Base-by-base conservation (phyloP, 2,329 filamentous ascomycete species). In the Fusarium sp. region DNA sequence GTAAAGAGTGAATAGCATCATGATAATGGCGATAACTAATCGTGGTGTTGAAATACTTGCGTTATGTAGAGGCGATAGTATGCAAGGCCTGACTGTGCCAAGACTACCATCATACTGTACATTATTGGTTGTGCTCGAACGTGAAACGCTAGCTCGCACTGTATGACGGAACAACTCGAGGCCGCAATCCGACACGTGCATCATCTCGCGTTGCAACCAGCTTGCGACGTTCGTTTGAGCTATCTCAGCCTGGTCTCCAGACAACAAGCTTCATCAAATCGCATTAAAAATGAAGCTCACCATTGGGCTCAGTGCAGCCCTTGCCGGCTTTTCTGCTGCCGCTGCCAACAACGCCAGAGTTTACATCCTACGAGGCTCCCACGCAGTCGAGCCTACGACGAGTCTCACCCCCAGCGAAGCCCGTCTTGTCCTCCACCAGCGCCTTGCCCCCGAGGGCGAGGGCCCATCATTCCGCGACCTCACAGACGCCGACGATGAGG, bases 351-450 rank as follows among this genome's bases (percentile, higher is more conserved):
- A 74, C 29, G 84, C 84, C 48, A 79, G 83, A 64, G 85, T 85
- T 63, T 88, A 83, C 73, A 77, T 88, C 54, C 77, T 87, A 45
- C 77, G 75, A 50, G 58, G 68, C 53, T 67, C 68, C 60, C 70
- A 72, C 39, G 64, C 68, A 42, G 68, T 71, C 38, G 58, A 59
- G 58, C 65, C 75, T 29, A 69, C 77, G 42, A 75, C 81, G 47
- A 77, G 78, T 41, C 73, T 87, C 67, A 79, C 83, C 44, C 80
- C 81, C 67, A 80, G 83, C 72, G 77, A 86, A 72, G 84, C 83
- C 55, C 80, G 84, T 70, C 79, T 88, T 58, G 80, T 89, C 69
- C 73, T 89, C 43, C 80, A 87, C 11, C 85, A 87, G 72, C 83
- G 86, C 47, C 75, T 87, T 55, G 79, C 79, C 15, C 76, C 78